Conservation (phyloP, 2,329 filamentous ascomycete species). For the Fusarium haematococcum region DNA sequence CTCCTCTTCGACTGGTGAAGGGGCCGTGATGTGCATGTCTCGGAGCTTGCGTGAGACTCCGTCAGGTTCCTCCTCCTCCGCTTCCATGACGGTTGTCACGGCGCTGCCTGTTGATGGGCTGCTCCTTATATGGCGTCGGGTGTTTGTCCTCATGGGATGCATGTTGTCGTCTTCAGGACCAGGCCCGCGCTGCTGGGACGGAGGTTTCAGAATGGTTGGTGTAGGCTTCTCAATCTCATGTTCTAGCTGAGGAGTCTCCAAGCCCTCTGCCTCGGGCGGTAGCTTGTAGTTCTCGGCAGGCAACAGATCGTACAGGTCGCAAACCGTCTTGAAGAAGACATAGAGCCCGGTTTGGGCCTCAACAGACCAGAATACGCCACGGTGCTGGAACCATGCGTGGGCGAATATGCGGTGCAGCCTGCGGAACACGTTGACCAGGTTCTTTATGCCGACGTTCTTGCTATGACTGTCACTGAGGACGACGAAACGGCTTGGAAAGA, state of each 20-base stretch:
- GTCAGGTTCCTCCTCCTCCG: constrained; percentile 77
- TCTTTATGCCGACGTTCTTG: constrained; percentile 76
- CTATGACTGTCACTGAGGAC: constrained; percentile 67
- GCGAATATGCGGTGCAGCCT: constrained; percentile 96
- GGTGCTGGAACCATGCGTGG: constrained; percentile 98
- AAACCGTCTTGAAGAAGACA: constrained; percentile 96
- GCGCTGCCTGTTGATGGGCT: constrained; percentile 83
- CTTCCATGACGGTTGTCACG: constrained; percentile 85
- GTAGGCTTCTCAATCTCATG: constrained; percentile 56
- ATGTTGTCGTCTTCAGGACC: constrained; percentile 61
- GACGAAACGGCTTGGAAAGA: constrained; percentile 88
- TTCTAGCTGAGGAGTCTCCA: constrained; percentile 64
- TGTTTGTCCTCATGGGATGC: constrained; percentile 74
- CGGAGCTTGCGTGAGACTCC: constrained; percentile 60
- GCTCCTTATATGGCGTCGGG: constrained; percentile 83
- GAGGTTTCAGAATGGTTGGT: constrained; percentile 53
- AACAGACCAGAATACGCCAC: constrained; percentile 93
- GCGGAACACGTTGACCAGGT: constrained; percentile 94
- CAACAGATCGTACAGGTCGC: constrained; percentile 89
- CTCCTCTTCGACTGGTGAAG: constrained; percentile 70
- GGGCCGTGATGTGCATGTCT: constrained; percentile 59
- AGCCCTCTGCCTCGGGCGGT: constrained; percentile 89
- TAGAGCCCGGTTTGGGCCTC: constrained; percentile 93
- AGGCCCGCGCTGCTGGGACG: constrained; percentile 44
- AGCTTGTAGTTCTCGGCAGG: constrained; percentile 97